phyloP scores from a whole-genome alignment of 768 basidiomycete species.

The Boletus subparvulus region DNA sequence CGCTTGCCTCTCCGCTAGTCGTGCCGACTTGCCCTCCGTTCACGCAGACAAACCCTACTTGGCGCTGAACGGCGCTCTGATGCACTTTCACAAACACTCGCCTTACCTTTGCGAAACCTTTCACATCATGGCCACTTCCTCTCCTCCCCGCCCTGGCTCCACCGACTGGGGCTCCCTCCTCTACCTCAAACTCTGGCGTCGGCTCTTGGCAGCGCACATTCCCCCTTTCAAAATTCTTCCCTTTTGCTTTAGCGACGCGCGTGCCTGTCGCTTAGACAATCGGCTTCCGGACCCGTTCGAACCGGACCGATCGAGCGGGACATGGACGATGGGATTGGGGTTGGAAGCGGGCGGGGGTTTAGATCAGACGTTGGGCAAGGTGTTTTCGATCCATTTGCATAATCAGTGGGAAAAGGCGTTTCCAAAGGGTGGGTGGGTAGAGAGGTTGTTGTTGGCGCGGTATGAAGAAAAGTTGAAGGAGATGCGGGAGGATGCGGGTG shows the following conservation, averaged over 20 bases:
- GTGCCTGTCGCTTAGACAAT: constrained; percentile 90
- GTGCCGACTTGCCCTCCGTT: neutral
- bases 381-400: constrained; percentile 91
- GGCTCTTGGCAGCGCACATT: constrained; percentile 67
- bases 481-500: neutral
- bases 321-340: constrained; percentile 68
- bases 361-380: constrained; percentile 59
- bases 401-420: constrained; percentile 94
- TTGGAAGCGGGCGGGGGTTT: constrained; percentile 61
- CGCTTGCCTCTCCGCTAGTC: too few relatives aligned
- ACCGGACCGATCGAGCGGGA: constrained; percentile 50
- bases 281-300: constrained; percentile 90
- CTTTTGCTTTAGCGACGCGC: constrained; percentile 92
- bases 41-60: constrained; percentile 67
- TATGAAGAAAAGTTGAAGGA: constrained; percentile 46
- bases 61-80: constrained; percentile 89
- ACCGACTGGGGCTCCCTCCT: constrained; percentile 94
- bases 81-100: constrained; percentile 89
- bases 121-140: constrained; percentile 78
- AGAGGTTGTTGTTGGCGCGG: constrained; percentile 65
- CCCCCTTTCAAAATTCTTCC: constrained; percentile 91
- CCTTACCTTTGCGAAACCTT: constrained; percentile 98
- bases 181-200: constrained; percentile 88
- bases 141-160: constrained; percentile 70
- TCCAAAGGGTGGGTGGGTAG: constrained; percentile 84